phyloP scores from a whole-genome alignment of 2,329 filamentous ascomycete genomes.

The Tricladium varicosporioides region DNA sequence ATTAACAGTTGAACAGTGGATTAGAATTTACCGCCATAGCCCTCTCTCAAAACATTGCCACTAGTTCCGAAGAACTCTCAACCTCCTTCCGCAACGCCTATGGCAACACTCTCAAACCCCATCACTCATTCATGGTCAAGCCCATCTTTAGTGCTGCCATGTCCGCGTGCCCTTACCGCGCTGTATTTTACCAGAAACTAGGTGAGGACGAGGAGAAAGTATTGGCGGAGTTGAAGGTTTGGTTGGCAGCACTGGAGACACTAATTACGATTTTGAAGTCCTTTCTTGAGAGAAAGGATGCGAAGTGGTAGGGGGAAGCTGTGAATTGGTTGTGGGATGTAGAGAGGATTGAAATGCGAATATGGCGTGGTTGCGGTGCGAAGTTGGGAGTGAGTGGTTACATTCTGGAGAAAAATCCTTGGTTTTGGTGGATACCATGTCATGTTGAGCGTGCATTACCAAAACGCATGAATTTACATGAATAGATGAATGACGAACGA shows the following conservation, averaged over 20 bases:
- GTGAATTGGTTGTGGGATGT: not conserved
- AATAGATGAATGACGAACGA: not conserved
- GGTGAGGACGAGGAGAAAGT: slow-evolving; percentile 66
- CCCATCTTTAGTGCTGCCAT: slow-evolving; percentile 92
- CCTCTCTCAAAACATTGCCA: slow-evolving; percentile 72
- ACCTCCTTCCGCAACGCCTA: slow-evolving; percentile 87
- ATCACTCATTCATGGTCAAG: slow-evolving; percentile 88
- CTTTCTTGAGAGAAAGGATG: slow-evolving; percentile 55
- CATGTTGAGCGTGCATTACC: not conserved
- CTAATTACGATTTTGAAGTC: slow-evolving; percentile 72
- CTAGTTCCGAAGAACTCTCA: slow-evolving; percentile 71
- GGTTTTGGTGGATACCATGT: not conserved
- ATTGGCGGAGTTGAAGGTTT: slow-evolving; percentile 60
- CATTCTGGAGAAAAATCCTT: not conserved
- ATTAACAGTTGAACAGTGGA: slow-evolving; percentile 54
- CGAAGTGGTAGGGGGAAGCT: slow-evolving; percentile 37
- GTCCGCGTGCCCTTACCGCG: slow-evolving; percentile 87
- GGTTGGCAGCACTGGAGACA: slow-evolving; percentile 76
- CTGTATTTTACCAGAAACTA: slow-evolving; percentile 89
- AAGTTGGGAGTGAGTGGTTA: too few relatives aligned
- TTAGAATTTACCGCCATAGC: slow-evolving; percentile 91
- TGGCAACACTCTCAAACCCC: slow-evolving; percentile 80
- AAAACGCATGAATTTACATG: not conserved
- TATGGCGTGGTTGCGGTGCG: not conserved
- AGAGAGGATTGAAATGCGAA: not conserved